phyloP scores from a whole-genome alignment of 768 basidiomycete genomes.

The Galerina sulciceps region DNA sequence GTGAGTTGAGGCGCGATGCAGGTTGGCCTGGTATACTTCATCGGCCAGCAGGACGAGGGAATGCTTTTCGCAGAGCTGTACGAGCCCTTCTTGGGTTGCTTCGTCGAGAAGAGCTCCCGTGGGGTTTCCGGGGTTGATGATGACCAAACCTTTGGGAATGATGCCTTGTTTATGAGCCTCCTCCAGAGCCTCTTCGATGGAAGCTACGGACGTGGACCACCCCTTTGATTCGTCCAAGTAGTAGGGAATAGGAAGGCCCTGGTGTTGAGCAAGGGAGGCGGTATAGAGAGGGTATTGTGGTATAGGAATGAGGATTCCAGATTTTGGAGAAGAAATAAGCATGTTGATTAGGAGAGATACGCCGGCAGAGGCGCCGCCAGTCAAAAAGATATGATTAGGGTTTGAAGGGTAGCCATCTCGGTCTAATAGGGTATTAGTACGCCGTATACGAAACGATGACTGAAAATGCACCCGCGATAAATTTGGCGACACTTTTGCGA shows the following conservation, averaged over 20 bases:
- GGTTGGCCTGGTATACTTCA: slow-evolving; percentile 97
- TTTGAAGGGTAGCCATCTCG: slow-evolving; percentile 89
- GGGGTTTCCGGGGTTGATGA: slow-evolving; percentile 99
- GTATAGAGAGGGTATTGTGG: slow-evolving; percentile 99
- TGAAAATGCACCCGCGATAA: slow-evolving; percentile 72
- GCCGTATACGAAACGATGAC: slow-evolving; percentile 4
- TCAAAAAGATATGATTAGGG: slow-evolving; percentile 90
- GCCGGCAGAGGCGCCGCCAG: slow-evolving; percentile 91
- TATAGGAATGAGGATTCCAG: slow-evolving; percentile 92
- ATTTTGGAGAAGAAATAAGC: slow-evolving; percentile 68
- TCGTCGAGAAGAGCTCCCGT: slow-evolving; percentile 86
- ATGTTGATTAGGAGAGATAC: slow-evolving; percentile 87
- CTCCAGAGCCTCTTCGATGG: slow-evolving; percentile 69
- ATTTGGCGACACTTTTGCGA: slow-evolving; percentile 85
- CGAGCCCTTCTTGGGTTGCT: slow-evolving; percentile 71
- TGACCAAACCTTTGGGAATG: slow-evolving; percentile 81
- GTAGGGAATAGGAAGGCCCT: slow-evolving; percentile 85
- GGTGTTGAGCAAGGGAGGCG: slow-evolving; percentile 86
- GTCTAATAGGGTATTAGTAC: slow-evolving; percentile 44
- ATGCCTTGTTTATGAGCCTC: slow-evolving; percentile 66
- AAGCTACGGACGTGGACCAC: slow-evolving; percentile 80
- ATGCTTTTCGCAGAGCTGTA: slow-evolving; percentile 86
- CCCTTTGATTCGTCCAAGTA: slow-evolving; percentile 80
- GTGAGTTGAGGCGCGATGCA: slow-evolving; percentile 69
- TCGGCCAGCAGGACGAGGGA: slow-evolving; percentile 91